These are phyloP conservation scores for Desmodesmus armatus DNA, from an alignment of 139 green algal genomes.

Conservation along the genomic window DNA sequence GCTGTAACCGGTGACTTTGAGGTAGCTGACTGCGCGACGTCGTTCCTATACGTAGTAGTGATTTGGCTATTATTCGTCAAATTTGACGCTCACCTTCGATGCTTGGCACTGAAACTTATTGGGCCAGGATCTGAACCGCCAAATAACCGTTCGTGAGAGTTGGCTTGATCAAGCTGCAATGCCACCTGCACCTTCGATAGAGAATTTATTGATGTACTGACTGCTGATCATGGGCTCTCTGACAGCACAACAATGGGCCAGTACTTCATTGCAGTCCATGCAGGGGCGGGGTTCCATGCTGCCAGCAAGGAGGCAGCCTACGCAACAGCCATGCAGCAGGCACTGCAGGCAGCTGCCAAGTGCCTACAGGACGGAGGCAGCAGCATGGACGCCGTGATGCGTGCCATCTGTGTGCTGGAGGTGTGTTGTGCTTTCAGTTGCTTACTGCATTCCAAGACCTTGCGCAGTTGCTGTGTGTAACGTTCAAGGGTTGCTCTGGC, in stretches of 20 bases:
- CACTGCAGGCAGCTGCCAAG: conserved; percentile 54
- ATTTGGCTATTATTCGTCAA: too few relatives aligned
- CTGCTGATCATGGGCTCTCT: too few relatives aligned
- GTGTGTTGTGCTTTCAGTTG: conserved; percentile 16
- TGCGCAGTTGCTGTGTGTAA: background rate
- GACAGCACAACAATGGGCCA: background rate
- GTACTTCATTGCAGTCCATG: conserved; percentile 80
- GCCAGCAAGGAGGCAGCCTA: conserved; percentile 64
- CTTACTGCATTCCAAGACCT: background rate
- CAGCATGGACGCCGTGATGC: conserved; percentile 59
- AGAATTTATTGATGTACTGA: too few relatives aligned
- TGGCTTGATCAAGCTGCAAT: background rate
- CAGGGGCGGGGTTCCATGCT: conserved; percentile 74
- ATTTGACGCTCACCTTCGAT: too few relatives aligned
- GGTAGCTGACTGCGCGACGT: too few relatives aligned
- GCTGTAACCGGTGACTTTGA: background rate
- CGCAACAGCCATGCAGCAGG: conserved; percentile 58
- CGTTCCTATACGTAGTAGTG: too few relatives aligned
- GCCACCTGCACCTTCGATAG: too few relatives aligned
- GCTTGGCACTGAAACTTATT: too few relatives aligned
- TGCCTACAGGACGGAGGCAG: conserved; percentile 42
- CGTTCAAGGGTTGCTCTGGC: too few relatives aligned
- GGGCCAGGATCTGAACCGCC: too few relatives aligned
- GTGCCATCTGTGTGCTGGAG: conserved; percentile 71
- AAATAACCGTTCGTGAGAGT: too few relatives aligned